Conservation (phyloP, 129 eudicot species). For the Cynara cardunculus region DNA sequence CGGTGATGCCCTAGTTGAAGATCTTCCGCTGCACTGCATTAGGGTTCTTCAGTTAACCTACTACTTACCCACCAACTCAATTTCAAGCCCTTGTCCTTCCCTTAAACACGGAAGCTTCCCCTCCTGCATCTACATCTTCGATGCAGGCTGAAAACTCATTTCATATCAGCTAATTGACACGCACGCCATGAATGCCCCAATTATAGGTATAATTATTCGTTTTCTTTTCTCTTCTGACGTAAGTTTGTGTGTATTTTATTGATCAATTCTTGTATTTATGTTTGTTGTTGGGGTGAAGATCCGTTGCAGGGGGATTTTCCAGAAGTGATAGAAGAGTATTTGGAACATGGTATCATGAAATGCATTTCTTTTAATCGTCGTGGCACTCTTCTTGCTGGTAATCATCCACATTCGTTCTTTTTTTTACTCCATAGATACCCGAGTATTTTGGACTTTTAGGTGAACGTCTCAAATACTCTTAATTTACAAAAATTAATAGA, state of each 20-base stretch:
- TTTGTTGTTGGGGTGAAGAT: slow-evolving; percentile 46
- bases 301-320: slow-evolving; percentile 99
- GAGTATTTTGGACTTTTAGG: neutral
- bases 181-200: slow-evolving; percentile 50
- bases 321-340: slow-evolving; percentile 92
- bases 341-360: slow-evolving; percentile 90
- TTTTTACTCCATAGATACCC: neutral
- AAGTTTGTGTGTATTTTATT: slow-evolving; percentile 5
- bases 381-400: slow-evolving; percentile 97
- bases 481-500: neutral
- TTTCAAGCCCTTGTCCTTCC: neutral
- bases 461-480: neutral
- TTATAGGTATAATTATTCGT: slow-evolving; percentile 38
- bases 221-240: neutral
- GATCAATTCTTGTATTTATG: neutral
- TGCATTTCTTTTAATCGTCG: slow-evolving; percentile 95
- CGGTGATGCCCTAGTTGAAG: no score
- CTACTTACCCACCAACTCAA: neutral
- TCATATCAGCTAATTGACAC: neutral
- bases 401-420: slow-evolving; percentile 5
- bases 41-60: neutral
- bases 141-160: slow-evolving; percentile 11
- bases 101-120: neutral
- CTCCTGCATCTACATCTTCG: neutral
- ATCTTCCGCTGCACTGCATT: no score